These are phyloP conservation scores for Candida frijolesensis DNA, from an alignment of 1,139 yeast species.

Conservation along the genomic window DNA sequence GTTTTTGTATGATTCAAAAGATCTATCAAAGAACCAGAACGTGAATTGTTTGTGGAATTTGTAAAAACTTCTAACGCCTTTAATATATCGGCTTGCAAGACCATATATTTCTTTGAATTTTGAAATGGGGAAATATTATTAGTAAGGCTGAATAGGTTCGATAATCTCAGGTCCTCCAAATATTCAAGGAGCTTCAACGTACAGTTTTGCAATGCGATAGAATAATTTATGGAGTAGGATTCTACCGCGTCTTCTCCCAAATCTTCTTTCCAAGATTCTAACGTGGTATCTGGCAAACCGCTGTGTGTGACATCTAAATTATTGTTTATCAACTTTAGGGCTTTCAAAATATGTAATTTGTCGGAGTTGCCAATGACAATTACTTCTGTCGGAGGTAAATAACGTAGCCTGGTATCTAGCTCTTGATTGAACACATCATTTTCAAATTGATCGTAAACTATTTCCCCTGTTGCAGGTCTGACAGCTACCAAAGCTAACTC, in stretches of 20 bases:
- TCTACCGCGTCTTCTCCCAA: constrained; percentile 20
- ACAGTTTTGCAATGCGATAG: constrained; percentile 38
- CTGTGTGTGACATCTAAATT: constrained; percentile 18
- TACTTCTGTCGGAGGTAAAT: constrained; percentile 74
- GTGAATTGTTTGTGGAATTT: constrained; percentile 57
- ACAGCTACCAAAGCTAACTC: constrained; percentile 60
- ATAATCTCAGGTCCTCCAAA: constrained; percentile 63
- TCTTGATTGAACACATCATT: constrained; percentile 58
- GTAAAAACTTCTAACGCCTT: constrained; percentile 72
- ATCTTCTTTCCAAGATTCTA: background rate
- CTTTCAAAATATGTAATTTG: constrained; percentile 28
- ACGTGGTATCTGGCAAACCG: background rate
- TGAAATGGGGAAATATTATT: constrained; percentile 53
- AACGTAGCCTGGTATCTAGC: constrained; percentile 71
- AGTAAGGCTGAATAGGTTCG: constrained; percentile 54
- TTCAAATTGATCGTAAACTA: constrained; percentile 66
- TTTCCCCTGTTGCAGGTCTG: constrained; percentile 77
- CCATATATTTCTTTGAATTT: constrained; percentile 54
- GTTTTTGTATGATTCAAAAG: constrained; percentile 80
- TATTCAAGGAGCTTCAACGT: constrained; percentile 53
- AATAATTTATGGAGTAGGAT: constrained; percentile 27
- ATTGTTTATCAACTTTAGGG: constrained; percentile 19
- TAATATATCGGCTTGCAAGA: constrained; percentile 68
- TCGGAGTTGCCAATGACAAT: constrained; percentile 46
- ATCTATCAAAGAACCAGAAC: constrained; percentile 75